Evolutionary conservation across 1,284 basidiomycete genomes (phyloP).

Genomic region (Prillingera fragicola): DNA sequence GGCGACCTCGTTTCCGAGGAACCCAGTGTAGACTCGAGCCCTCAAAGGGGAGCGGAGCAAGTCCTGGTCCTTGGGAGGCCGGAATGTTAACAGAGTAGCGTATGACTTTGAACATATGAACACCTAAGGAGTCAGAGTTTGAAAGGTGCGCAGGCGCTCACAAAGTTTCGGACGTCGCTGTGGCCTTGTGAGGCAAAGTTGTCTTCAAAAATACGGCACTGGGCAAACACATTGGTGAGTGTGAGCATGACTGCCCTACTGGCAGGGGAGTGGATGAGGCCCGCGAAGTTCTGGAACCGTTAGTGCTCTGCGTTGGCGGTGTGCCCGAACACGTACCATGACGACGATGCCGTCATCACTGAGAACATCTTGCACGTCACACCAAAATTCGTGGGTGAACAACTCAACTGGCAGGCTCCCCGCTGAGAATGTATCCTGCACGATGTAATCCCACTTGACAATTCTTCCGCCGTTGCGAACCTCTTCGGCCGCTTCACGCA

Average conservation of each 20-base stretch:
- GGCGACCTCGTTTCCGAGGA: conserved; percentile 28
- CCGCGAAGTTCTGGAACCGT: conserved; percentile 63
- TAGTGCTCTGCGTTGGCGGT: too few species aligned
- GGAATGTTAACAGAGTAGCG: conserved; percentile 59
- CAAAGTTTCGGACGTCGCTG: conserved; percentile 67
- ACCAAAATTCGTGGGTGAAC: conserved; percentile 77
- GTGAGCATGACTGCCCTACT: conserved; percentile 65
- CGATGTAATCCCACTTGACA: conserved; percentile 62
- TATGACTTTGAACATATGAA: conserved; percentile 43
- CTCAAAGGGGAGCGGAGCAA: conserved; percentile 31
- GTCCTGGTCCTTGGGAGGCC: conserved; percentile 49
- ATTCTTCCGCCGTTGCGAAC: neutral
- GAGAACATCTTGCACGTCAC: conserved; percentile 60
- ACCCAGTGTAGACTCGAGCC: conserved; percentile 30
- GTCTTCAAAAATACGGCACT: conserved; percentile 78
- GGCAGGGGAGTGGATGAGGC: conserved; percentile 58
- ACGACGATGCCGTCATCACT: conserved; percentile 68
- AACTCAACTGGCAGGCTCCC: conserved; percentile 75
- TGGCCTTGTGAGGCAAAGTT: conserved; percentile 34
- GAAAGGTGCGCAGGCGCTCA: conserved; percentile 44
- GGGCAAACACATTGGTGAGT: conserved; percentile 59
- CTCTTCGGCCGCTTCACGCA: conserved; percentile 48
- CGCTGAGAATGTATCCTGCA: conserved; percentile 89
- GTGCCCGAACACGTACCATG: conserved; percentile 57
- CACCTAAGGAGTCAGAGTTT: conserved; percentile 7